Evolutionary conservation across 2,329 filamentous ascomycete genomes (phyloP).

Genomic region (Xylaria sp.): DNA sequence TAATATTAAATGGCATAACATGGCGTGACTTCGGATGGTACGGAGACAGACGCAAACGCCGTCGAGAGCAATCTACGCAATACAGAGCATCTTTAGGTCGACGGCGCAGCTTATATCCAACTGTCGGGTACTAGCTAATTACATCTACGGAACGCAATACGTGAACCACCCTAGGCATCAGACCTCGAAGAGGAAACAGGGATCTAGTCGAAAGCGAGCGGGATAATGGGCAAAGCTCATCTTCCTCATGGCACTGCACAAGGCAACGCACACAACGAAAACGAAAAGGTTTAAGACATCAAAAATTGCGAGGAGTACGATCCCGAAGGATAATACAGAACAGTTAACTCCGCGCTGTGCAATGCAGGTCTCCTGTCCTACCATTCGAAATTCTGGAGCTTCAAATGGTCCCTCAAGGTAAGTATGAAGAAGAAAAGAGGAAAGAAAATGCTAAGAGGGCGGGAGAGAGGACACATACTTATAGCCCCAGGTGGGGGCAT

Average conservation of each 20-base stretch:
- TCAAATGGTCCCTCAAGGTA: constrained; percentile 59
- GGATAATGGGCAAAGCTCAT: constrained; percentile 16
- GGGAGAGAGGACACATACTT: constrained; percentile 37
- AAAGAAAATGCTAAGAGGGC: constrained; percentile 40
- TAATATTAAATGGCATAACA: background rate
- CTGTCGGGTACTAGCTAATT: too few relatives aligned
- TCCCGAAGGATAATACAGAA: constrained; percentile 63
- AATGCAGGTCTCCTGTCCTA: constrained; percentile 63
- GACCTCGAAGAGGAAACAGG: too few relatives aligned
- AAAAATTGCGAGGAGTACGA: constrained; percentile 64
- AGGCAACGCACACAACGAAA: constrained; percentile 59
- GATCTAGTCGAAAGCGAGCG: background rate
- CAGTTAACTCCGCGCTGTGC: constrained; percentile 63
- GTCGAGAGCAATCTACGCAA: background rate
- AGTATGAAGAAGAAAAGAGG: constrained; percentile 60
- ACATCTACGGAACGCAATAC: too few relatives aligned
- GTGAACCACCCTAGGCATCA: too few relatives aligned
- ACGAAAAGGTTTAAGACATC: constrained; percentile 48
- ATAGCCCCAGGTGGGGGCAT: constrained; percentile 29
- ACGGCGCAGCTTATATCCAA: too few relatives aligned
- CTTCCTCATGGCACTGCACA: constrained; percentile 58
- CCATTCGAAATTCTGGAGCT: constrained; percentile 57
- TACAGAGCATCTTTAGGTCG: too few relatives aligned
- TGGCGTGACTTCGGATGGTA: background rate
- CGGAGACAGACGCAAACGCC: background rate